Evolutionary conservation across 2,329 filamentous ascomycete genomes (phyloP), one percentile per base, ranked within the genome.

Genomic region (Capronia americana): DNA sequence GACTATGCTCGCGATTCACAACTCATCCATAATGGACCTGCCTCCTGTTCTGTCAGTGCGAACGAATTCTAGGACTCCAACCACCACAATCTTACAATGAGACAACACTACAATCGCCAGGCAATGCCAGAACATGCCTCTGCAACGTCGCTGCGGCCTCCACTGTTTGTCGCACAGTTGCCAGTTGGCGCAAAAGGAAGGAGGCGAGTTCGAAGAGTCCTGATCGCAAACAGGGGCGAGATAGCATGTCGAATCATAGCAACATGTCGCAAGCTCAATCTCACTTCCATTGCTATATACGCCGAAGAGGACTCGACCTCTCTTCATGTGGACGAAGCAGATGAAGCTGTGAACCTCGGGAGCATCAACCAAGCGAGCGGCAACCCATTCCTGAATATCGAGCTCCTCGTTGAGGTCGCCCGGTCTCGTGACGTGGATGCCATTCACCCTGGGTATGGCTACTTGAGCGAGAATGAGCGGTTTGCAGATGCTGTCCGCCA

Each of bases 401-500:
- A 74, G 1, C 64, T 73, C 3, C 70, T 79, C 3, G 67, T 77
- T 7, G 64, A 70, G 10, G 70, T 72, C 14, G 77, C 75, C 2
- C 34, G 67, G 24, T 65, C 67, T 23, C 65, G 57, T 0, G 62
- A 68, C 2, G 74, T 72, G 1, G 70, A 78, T 24, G 75, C 76
- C 2, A 67, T 78, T 4, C 72, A 74, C 57, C 77, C 77, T 1
- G 77, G 77, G 8, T 79, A 78, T 68, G 77, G 77, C 34, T 78
- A 73, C 61, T 69, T 79, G 12, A 74, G 72, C 32, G 77, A 79
- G 60, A 77, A 78, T 60, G 71, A 74, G 12, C 67, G 71, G 0
- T 78, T 78, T 38, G 76, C 76, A 3, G 58, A 69, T n/a, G 59
- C 63, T 1, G 71, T 76, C 1, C 68, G 69, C 1, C 57, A 73